phyloP scores from a whole-genome alignment of 2,329 filamentous ascomycete genomes.

The Cordyceps cicadae region DNA sequence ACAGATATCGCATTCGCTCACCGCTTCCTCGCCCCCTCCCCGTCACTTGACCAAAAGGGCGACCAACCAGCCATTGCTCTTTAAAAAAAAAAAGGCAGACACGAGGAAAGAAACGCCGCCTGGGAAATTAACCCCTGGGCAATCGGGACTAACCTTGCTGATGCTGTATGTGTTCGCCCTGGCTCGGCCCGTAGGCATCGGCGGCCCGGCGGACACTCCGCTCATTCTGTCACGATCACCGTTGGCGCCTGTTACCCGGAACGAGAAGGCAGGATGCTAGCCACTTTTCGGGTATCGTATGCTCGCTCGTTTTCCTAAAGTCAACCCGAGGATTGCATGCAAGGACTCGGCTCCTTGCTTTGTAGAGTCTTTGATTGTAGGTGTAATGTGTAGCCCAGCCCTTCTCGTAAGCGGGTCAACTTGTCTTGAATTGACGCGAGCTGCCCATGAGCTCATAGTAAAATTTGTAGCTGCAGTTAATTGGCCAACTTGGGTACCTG shows the following conservation, averaged over 20 bases:
- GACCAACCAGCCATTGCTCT: background rate
- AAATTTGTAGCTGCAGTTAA: background rate
- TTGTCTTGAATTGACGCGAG: background rate
- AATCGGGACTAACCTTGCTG: conserved; percentile 26
- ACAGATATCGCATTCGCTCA: background rate
- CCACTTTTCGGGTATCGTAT: background rate
- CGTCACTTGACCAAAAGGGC: background rate
- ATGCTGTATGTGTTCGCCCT: conserved; percentile 34
- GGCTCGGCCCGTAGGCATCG: conserved; percentile 23
- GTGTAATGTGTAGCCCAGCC: background rate
- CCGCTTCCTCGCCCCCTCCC: background rate
- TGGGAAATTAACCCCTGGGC: background rate
- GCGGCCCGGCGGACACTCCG: conserved; percentile 29
- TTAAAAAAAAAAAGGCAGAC: background rate
- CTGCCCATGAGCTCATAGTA: background rate
- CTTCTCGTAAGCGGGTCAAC: conserved; percentile 4
- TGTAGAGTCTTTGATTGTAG: background rate
- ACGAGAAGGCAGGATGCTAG: background rate
- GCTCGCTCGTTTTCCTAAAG: background rate
- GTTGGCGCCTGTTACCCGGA: background rate
- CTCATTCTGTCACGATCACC: conserved; percentile 18
- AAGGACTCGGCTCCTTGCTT: background rate
- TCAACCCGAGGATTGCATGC: background rate
- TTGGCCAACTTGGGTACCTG: background rate
- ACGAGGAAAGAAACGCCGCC: background rate